Evolutionary conservation across 306 rosid genomes (phyloP).

Genomic region (Vicia villosa): DNA sequence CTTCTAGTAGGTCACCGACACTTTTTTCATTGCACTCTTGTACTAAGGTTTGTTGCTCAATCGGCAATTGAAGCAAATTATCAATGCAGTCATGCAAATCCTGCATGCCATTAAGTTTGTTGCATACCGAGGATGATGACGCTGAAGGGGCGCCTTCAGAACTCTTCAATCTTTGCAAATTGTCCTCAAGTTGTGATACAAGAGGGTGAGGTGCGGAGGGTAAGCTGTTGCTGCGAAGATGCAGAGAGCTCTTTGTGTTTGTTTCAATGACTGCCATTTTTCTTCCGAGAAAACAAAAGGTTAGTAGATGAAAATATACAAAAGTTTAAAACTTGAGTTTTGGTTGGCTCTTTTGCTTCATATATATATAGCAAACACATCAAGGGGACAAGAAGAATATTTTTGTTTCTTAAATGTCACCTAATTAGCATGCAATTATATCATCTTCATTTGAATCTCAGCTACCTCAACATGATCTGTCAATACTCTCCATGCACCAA

Average conservation of each 20-base stretch:
- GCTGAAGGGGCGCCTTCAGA: slow-evolving; percentile 34
- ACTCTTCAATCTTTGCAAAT: slow-evolving; percentile 34
- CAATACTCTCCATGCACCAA: too few relatives aligned
- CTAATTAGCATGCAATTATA: too few relatives aligned
- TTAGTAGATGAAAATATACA: slow-evolving; percentile 1
- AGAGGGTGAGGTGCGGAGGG: slow-evolving; percentile 40
- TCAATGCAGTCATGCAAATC: slow-evolving; percentile 40
- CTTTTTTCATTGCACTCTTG: slow-evolving; percentile 28
- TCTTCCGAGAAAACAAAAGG: neutral
- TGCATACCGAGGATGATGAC: slow-evolving; percentile 1
- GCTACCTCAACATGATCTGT: too few relatives aligned
- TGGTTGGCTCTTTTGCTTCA: slow-evolving; percentile 18
- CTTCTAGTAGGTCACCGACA: slow-evolving; percentile 33
- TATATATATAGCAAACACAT: slow-evolving; percentile 35
- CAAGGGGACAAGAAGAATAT: slow-evolving; percentile 34
- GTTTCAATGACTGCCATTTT: slow-evolving; percentile 39
- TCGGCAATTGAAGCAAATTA: slow-evolving; percentile 42
- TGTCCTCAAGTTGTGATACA: slow-evolving; percentile 38
- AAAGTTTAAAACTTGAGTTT: slow-evolving; percentile 3
- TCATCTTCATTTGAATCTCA: too few relatives aligned
- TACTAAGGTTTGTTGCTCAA: slow-evolving; percentile 27
- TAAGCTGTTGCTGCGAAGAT: slow-evolving; percentile 41
- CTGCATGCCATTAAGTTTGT: slow-evolving; percentile 31
- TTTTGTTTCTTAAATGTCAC: too few relatives aligned
- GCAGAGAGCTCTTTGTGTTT: too few relatives aligned